Evolutionary conservation across 2,329 filamentous ascomycete genomes (phyloP).

Genomic region (Arthroderma sp.): DNA sequence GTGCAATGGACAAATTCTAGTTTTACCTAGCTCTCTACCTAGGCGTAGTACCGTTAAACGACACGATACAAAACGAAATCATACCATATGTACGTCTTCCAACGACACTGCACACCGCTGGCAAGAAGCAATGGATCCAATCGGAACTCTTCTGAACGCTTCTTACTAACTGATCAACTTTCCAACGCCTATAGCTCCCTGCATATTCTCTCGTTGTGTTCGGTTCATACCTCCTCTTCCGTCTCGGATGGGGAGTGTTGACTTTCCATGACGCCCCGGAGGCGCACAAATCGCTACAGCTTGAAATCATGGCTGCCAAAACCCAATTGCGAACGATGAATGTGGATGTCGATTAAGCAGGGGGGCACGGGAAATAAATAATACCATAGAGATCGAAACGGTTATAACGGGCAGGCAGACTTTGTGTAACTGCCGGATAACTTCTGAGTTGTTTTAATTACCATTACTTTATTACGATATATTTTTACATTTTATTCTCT

Average conservation of each 20-base stretch:
- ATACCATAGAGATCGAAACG: too few relatives aligned
- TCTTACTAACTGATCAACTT: not conserved
- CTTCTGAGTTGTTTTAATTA: too few relatives aligned
- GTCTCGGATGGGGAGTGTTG: slow-evolving; percentile 81
- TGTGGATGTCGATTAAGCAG: slow-evolving; percentile 30
- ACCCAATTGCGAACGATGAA: slow-evolving; percentile 29
- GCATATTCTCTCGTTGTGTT: slow-evolving; percentile 87
- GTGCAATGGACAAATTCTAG: slow-evolving; percentile 34
- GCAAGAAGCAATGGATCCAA: too few relatives aligned
- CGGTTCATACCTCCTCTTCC: slow-evolving; percentile 81
- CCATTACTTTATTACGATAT: too few relatives aligned
- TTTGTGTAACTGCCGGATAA: too few relatives aligned
- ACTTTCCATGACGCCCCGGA: slow-evolving; percentile 94
- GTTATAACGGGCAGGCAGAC: too few relatives aligned
- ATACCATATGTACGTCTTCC: slow-evolving; percentile 65
- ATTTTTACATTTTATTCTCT: too few relatives aligned
- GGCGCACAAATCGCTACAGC: slow-evolving; percentile 78
- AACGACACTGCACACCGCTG: not conserved
- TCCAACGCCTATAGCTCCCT: slow-evolving; percentile 52
- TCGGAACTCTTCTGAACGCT: not conserved
- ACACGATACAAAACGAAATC: slow-evolving; percentile 66
- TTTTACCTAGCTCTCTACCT: slow-evolving; percentile 81
- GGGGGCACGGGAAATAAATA: too few relatives aligned
- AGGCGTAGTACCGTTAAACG: slow-evolving; percentile 66
- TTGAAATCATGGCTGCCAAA: slow-evolving; percentile 51